Percentiles rank a stretch among this genome's conserved stretches.
Evolutionary conservation across 257 asterid species (phyloP).

Genomic region (Penstemon newberryi): DNA sequence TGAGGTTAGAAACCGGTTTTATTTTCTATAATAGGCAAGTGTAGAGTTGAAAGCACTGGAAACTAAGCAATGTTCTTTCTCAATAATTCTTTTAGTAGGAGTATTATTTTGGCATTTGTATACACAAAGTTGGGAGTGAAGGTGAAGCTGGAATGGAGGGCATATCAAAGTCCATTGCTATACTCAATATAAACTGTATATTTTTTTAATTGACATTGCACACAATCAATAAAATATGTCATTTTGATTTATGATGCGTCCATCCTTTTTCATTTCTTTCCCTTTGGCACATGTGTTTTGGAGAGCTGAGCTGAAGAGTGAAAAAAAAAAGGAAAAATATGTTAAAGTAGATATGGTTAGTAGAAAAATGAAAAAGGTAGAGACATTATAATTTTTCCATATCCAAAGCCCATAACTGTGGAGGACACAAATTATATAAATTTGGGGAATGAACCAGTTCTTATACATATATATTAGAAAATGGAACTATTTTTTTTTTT

Average conservation of each 20-base stretch:
- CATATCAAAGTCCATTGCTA: constrained; percentile 21
- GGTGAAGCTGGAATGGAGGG: constrained; percentile 27
- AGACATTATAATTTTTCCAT: constrained; percentile 32
- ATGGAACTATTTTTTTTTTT: too few relatives aligned
- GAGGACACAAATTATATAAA: neutral
- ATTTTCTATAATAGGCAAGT: constrained; percentile 68
- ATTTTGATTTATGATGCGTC: neutral
- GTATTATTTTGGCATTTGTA: constrained; percentile 29
- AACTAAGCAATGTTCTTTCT: constrained; percentile 45
- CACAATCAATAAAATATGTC: neutral
- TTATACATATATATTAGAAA: neutral
- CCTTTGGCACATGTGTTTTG: too few relatives aligned
- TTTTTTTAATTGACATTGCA: neutral
- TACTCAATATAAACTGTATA: neutral
- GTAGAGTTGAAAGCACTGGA: constrained; percentile 55
- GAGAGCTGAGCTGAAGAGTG: too few relatives aligned
- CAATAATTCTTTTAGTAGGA: constrained; percentile 39
- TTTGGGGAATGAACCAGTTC: constrained; percentile 27
- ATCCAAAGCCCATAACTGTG: constrained; percentile 36
- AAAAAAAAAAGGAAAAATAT: too few relatives aligned
- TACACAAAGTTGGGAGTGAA: constrained; percentile 22
- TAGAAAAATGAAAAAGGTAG: too few relatives aligned
- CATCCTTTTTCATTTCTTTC: neutral
- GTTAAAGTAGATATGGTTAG: too few relatives aligned
- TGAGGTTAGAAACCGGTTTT: constrained; percentile 46